Base-by-base conservation (phyloP, 2,329 filamentous ascomycete genomes). In the Pseudogymnoascus verrucosus region DNA sequence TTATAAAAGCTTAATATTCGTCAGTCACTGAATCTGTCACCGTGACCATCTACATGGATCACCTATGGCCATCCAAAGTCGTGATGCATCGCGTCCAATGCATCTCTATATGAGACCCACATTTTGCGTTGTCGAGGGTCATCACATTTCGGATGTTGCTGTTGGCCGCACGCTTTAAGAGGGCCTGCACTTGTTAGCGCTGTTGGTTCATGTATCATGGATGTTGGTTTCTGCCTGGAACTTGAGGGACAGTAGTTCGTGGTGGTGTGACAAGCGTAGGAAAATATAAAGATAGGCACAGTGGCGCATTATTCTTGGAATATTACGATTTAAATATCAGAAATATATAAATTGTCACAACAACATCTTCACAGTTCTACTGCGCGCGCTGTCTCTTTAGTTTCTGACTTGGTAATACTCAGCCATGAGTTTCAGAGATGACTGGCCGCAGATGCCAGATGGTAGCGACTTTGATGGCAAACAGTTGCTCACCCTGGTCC, bases 401-500 rank as follows among this genome's bases (percentile, higher is more conserved):
- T 4, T 40, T 40, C 39, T 3, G 4, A 19, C 6, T 10, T 10
- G 7, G 10, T 16, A 40, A 16, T 40, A 40, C n/a, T 10, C n/a
- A 19, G n/a, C 16, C n/a, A 40, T 40, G 39, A 10, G 16, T 7
- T 3, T 19, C 4, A 4, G 1, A 3, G 39, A 40, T 40, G 39
- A 40, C 8, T 40, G 39, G 39, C 39, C 39, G 7, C 39, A 40
- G 39, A 40, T n/a, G n/a, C n/a, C n/a, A n/a, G n/a, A n/a, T n/a
- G n/a, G n/a, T n/a, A n/a, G n/a, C n/a, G n/a, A 64, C 47, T 66
- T 62, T n/a, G 62, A 66, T 19, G 65, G 64, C 5, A 42, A 42
- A 7, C 39, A 65, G 8, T 60, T 68, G 37, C 47, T 69, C 16
- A 16, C 26, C 47, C 62, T 69, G 34, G 61, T 67, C 42, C 64